Evolutionary conservation across 768 basidiomycete genomes (phyloP), one percentile per base, ranked within the genome.

Genomic region (Amanita jacksonii): DNA sequence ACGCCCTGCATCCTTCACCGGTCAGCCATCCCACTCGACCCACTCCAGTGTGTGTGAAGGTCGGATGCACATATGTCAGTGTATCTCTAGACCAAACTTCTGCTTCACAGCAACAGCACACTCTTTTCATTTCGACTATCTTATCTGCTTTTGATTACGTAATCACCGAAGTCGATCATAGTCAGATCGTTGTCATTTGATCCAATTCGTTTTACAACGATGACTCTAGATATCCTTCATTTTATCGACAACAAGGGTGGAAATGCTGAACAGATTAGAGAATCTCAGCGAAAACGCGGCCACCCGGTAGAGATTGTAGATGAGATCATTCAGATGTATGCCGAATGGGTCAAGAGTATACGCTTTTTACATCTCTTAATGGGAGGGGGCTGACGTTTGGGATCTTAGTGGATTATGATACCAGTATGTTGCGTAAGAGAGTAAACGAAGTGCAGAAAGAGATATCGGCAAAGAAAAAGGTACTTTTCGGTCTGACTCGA

Each of bases 261-360:
- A 27, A 87, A 96, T 66, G 79, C 93, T 12, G 81, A 85, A 52
- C 76, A 81, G 57, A 92, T 98, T 49, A 70, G 84, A 45, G 90
- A 90, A 55, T 97, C 93, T 3, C 94, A 99, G 68, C 71, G 80
- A 55, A 92, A 89, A 64, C 78, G 96, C 38, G 87, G 86, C 8
- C 81, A 90, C 45, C 74, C 85, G 15, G 87, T 88, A 41, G 93
- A 92, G 61, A 61, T 96, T 52, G 93, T 98, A 12, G 92, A 97
- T 62, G 90, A 98, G 61, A 77, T 97, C 47, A 81, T 98, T 47
- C 77, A 78, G 56, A 81, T 93, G 79, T 96, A 97, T 56, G 63
- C 74, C 8, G 86, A 91, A 52, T 97, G 93, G 91, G 89, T 90
- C 41, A 87, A 90, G 63, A 80, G 96, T 96, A 60, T 88, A 77